These are phyloP conservation scores for Letharia columbiana DNA, from an alignment of 495 filamentous ascomycete genomes.

Conservation along the genomic window DNA sequence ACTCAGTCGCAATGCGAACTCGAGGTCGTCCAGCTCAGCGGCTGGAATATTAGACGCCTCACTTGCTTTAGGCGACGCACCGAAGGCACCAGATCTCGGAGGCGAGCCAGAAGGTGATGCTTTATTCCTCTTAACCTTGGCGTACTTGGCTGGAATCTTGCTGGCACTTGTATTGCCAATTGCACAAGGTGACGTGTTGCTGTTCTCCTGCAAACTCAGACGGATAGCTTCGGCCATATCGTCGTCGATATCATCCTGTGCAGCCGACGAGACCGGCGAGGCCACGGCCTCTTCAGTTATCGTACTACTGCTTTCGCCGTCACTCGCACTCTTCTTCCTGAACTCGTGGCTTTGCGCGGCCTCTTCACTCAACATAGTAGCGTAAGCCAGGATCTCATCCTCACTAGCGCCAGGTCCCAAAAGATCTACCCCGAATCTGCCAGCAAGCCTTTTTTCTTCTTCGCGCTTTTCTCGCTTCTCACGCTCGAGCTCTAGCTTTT, in stretches of 20 bases:
- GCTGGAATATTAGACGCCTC: slow-evolving; percentile 29
- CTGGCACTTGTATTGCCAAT: neutral
- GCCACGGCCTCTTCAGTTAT: slow-evolving; percentile 29
- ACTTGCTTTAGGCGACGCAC: slow-evolving; percentile 19
- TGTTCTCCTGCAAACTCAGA: slow-evolving; percentile 56
- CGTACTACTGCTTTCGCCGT: slow-evolving; percentile 41
- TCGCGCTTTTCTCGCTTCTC: slow-evolving; percentile 56
- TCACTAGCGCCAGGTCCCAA: slow-evolving; percentile 65
- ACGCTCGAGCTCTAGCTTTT: slow-evolving; percentile 67
- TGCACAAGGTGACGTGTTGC: slow-evolving; percentile 1
- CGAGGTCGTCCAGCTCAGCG: slow-evolving; percentile 63
- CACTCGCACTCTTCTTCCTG: slow-evolving; percentile 47
- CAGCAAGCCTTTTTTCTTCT: slow-evolving; percentile 57
- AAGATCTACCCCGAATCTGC: slow-evolving; percentile 73
- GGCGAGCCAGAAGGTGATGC: slow-evolving; percentile 28
- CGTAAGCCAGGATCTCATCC: slow-evolving; percentile 84
- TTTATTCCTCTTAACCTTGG: slow-evolving; percentile 30
- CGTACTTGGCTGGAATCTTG: slow-evolving; percentile 44
- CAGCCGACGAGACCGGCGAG: slow-evolving; percentile 33
- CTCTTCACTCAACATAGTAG: slow-evolving; percentile 80
- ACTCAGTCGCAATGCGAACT: slow-evolving; percentile 77
- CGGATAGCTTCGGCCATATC: slow-evolving; percentile 77
- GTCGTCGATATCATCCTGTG: slow-evolving; percentile 50
- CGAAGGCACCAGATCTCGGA: slow-evolving; percentile 17
- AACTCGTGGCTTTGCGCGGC: slow-evolving; percentile 53